Base-by-base conservation (phyloP, 1,139 yeast genomes). In the Yamadazyma dendronema region DNA sequence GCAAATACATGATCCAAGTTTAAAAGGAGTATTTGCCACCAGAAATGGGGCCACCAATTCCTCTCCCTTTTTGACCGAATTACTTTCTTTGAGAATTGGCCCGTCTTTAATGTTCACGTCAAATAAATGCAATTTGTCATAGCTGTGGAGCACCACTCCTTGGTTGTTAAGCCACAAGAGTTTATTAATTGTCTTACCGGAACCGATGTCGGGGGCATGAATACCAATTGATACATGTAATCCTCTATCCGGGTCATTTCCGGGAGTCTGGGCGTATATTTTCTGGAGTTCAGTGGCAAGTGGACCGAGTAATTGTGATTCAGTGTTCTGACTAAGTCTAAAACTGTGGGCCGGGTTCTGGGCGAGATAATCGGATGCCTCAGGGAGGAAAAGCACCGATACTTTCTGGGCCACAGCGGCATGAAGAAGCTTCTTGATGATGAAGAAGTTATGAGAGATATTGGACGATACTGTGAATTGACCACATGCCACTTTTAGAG, bases 361-460 rank as follows among this genome's bases (percentile, higher is more conserved):
- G 3, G 95, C 84, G 30, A 92, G 72, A 57, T 88, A 92, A 54
- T 92, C 97, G 1, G 92, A 74, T 0, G 97, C 97, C 57, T 92
- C 98, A 1, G 97, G 97, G 30, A 92, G 72, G 54, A 90, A 89
- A 8, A 90, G 67, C 3, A 87, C 78, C 42, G 73, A 65, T 9
- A 83, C 88, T 3, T 81, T 72, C 9, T 69, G 56, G 7, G 61
- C 59, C 0, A 84, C 72, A 0, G 97, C 95, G 38, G 68, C 62
- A n/a, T 65, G 58, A 21, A 89, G 78, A 27, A 89, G 65, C 33
- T 67, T 67, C 13, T 72, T 68, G 0, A 82, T 92, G 1, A 70
- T 62, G 8, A 62, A 53, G 11, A 87, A 81, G 49, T 92, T 92
- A 19, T 67, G 67, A 2, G 62, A 50, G 17, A 87, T 61, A 36